Evolutionary conservation across 306 rosid species (phyloP).

Genomic region (Cicer arietinum): DNA sequence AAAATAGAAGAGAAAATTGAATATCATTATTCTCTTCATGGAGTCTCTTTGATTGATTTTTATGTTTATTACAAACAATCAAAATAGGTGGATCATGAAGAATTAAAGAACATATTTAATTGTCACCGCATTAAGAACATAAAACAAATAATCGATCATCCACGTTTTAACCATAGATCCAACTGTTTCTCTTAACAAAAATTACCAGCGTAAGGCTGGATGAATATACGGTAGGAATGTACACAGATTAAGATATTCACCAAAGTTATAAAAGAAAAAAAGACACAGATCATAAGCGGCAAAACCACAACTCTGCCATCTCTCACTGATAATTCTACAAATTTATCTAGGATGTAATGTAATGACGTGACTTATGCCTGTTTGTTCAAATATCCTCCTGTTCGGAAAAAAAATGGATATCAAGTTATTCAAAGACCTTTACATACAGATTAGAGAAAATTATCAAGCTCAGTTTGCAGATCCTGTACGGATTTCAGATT

Average conservation of each 20-base stretch:
- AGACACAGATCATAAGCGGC: constrained; percentile 24
- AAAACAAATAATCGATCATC: neutral
- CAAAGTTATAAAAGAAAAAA: constrained; percentile 2
- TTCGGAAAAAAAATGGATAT: constrained; percentile 17
- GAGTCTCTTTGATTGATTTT: neutral
- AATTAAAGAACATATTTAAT: neutral
- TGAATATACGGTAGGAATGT: constrained; percentile 33
- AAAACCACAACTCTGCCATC: constrained; percentile 38
- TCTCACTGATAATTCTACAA: constrained; percentile 46
- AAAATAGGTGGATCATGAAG: no score
- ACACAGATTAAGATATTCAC: constrained; percentile 28
- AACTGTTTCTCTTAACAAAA: constrained; percentile 9
- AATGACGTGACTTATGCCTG: constrained; percentile 25
- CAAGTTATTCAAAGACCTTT: constrained; percentile 33
- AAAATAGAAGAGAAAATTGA: no score
- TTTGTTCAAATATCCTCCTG: constrained; percentile 34
- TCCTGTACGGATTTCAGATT: constrained; percentile 71
- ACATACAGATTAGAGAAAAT: constrained; percentile 55
- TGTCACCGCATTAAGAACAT: neutral
- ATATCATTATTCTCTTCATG: neutral
- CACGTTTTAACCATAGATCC: neutral
- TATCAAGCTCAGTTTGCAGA: constrained; percentile 76
- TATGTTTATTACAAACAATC: neutral
- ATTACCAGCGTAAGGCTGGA: constrained; percentile 4
- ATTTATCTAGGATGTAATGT: constrained; percentile 37